Percentiles rank a stretch among this genome's conserved stretches.
Evolutionary conservation across 495 filamentous ascomycete genomes (phyloP).

Genomic region (Penicillium flavigenum): DNA sequence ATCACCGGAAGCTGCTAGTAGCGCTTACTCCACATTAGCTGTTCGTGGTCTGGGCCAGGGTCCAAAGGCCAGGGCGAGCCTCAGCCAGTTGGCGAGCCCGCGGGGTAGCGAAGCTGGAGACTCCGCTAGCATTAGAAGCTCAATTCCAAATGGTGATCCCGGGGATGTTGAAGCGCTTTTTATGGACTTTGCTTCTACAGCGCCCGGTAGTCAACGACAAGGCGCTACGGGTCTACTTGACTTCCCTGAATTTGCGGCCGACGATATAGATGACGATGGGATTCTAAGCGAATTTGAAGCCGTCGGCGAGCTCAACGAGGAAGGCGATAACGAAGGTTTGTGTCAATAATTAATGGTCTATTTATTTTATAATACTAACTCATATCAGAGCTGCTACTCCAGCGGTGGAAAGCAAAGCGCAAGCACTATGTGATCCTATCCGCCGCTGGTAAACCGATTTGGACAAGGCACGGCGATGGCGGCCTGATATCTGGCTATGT

Average conservation of each 20-base stretch:
- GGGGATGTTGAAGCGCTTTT: constrained; percentile 83
- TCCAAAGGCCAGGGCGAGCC: constrained; percentile 41
- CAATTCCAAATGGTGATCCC: constrained; percentile 68
- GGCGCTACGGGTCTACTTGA: constrained; percentile 39
- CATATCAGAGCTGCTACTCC: constrained; percentile 59
- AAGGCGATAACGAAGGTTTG: constrained; percentile 67
- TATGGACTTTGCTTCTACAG: constrained; percentile 56
- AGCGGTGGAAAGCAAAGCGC: constrained; percentile 78
- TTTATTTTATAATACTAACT: constrained; percentile 11
- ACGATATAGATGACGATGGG: constrained; percentile 52
- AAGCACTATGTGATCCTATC: constrained; percentile 98
- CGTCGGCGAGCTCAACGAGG: constrained; percentile 61
- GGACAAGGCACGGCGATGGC: constrained; percentile 88
- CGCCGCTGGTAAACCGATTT: constrained; percentile 97
- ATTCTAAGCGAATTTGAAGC: constrained; percentile 79
- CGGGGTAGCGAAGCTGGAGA: constrained; percentile 69
- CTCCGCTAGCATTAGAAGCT: constrained; percentile 78
- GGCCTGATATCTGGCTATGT: constrained; percentile 86
- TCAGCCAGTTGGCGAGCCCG: constrained; percentile 48
- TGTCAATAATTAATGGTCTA: neutral
- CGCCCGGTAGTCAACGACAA: constrained; percentile 20
- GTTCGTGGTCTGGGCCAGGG: constrained; percentile 37
- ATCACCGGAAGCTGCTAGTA: constrained; percentile 64
- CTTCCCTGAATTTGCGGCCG: constrained; percentile 54
- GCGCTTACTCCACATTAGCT: constrained; percentile 54